phyloP scores from a whole-genome alignment of 257 asterid species.

The Przewalskia tangutica region DNA sequence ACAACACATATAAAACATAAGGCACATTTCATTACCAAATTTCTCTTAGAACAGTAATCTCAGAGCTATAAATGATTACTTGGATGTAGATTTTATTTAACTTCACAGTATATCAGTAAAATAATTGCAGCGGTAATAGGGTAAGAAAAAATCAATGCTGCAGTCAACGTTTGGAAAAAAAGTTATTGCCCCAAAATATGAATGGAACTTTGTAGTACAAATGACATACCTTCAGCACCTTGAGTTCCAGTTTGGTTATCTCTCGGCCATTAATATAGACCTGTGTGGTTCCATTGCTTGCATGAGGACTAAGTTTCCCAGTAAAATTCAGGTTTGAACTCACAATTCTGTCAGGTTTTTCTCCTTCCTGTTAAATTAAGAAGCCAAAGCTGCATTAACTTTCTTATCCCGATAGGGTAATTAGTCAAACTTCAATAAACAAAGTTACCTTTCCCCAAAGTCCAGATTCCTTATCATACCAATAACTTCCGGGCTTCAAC shows the following conservation, averaged over 20 bases:
- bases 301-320: slow-evolving; percentile 75
- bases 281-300: slow-evolving; percentile 36
- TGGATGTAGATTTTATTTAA: background rate
- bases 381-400: slow-evolving; percentile 21
- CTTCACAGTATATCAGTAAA: background rate
- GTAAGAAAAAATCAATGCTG: background rate
- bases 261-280: slow-evolving; percentile 29
- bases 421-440: slow-evolving; percentile 3
- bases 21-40: background rate
- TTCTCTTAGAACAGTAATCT: background rate
- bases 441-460: slow-evolving; percentile 78
- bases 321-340: slow-evolving; percentile 80
- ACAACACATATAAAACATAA: background rate
- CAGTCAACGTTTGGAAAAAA: background rate
- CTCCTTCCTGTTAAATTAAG: slow-evolving; percentile 65
- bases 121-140: background rate
- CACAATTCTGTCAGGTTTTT: slow-evolving; percentile 70
- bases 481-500: slow-evolving; percentile 78
- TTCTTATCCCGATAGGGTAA: slow-evolving; percentile 2
- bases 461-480: slow-evolving; percentile 97
- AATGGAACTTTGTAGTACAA: background rate
- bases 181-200: background rate
- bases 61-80: background rate
- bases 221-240: slow-evolving; percentile 18
- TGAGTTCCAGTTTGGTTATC: slow-evolving; percentile 29